These are phyloP conservation scores for Rhizopogon vinicolor DNA, from an alignment of 768 basidiomycete species.

Conservation along the genomic window DNA sequence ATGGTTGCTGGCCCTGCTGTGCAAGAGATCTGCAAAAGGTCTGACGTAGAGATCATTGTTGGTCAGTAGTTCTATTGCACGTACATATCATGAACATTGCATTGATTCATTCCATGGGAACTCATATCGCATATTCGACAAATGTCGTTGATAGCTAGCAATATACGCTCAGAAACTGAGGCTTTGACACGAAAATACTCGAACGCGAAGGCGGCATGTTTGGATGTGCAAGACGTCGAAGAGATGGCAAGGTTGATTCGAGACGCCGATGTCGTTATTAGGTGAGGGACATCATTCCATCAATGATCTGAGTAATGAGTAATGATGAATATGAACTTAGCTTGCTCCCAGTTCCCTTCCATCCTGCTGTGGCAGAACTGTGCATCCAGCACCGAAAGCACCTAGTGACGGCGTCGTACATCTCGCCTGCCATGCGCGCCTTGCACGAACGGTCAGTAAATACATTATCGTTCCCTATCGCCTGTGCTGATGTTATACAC, in stretches of 20 bases:
- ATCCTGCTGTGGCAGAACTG: conserved; percentile 62
- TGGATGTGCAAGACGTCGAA: conserved; percentile 53
- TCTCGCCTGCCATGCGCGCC: conserved; percentile 69
- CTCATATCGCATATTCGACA: conserved; percentile 4
- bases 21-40: conserved; percentile 58
- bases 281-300: conserved; percentile 41
- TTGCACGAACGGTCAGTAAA: conserved; percentile 55
- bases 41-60: conserved; percentile 66
- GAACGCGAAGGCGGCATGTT: conserved; percentile 49
- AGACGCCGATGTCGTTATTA: conserved; percentile 76
- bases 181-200: conserved; percentile 35
- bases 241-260: conserved; percentile 49
- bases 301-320: background rate
- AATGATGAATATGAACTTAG: conserved; percentile 33
- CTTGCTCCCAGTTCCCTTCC: conserved; percentile 74
- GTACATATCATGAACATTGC: conserved; percentile 1
- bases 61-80: conserved; percentile 46
- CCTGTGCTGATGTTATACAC: background rate
- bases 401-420: conserved; percentile 89
- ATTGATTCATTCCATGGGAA: conserved; percentile 14
- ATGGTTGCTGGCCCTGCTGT: conserved; percentile 93
- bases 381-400: conserved; percentile 71
- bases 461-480: background rate
- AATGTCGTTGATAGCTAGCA: conserved; percentile 52
- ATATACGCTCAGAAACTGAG: conserved; percentile 57